Evolutionary conservation across 23 red algal genomes (phyloP).

Genomic region (Porphyridium purpureum): DNA sequence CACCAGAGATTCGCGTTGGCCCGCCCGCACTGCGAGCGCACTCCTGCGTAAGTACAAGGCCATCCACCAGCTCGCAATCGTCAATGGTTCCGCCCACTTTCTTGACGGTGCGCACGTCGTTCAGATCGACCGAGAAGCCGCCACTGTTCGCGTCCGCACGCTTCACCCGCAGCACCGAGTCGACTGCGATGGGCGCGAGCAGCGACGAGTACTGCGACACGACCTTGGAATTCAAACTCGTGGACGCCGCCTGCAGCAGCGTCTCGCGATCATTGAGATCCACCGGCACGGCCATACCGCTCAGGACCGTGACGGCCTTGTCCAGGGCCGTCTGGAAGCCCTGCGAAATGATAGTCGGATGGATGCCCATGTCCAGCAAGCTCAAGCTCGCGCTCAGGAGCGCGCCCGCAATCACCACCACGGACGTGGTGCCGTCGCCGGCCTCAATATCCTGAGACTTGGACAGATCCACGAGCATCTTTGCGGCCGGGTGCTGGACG

Average conservation of each 20-base stretch:
- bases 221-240: constrained; percentile 85
- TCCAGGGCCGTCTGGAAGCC: constrained; percentile 50
- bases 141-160: neutral
- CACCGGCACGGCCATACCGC: constrained; percentile 67
- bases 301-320: constrained; percentile 42
- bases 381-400: constrained; percentile 54
- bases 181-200: constrained; percentile 90
- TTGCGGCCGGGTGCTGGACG: constrained; percentile 94
- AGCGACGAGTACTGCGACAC: constrained; percentile 77
- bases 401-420: constrained; percentile 81
- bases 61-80: constrained; percentile 64
- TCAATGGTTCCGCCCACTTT: constrained; percentile 88
- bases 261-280: constrained; percentile 48
- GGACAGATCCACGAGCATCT: constrained; percentile 91
- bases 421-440: constrained; percentile 92
- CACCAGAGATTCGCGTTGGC: constrained; percentile 38
- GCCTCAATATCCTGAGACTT: constrained; percentile 91
- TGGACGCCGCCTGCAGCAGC: constrained; percentile 71
- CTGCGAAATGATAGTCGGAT: constrained; percentile 72
- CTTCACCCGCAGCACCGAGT: constrained; percentile 64
- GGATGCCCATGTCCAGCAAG: constrained; percentile 67
- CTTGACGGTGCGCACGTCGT: constrained; percentile 83
- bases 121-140: constrained; percentile 64
- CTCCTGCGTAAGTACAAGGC: constrained; percentile 61
- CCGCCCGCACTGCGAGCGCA: constrained; percentile 43